phyloP scores from a whole-genome alignment of 2,329 filamentous ascomycete species.

The Fusarium verrucosum region DNA sequence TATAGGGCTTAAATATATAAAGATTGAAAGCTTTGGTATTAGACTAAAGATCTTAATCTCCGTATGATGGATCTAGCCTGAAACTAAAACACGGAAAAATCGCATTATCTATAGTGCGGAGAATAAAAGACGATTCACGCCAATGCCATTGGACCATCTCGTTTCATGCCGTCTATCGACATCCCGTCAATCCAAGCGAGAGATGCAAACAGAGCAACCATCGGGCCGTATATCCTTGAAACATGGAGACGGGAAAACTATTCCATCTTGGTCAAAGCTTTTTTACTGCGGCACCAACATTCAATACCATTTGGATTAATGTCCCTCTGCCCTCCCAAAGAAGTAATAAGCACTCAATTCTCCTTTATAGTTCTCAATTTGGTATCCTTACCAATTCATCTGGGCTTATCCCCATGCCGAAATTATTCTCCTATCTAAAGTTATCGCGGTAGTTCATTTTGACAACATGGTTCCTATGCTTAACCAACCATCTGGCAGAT shows the following conservation, averaged over 20 bases:
- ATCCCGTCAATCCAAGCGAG: not conserved
- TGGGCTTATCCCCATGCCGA: slow-evolving; percentile 2
- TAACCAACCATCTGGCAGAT: slow-evolving; percentile 1
- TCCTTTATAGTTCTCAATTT: not conserved
- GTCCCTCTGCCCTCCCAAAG: not conserved
- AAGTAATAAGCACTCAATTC: not conserved
- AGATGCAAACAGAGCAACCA: not conserved
- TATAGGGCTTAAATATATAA: no score
- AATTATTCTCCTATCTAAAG: not conserved
- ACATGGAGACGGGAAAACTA: slow-evolving; percentile 11
- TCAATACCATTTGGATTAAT: slow-evolving; percentile 1
- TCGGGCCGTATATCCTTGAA: slow-evolving; percentile 15
- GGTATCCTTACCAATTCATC: not conserved
- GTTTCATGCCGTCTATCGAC: not conserved
- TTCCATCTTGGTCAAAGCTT: not conserved
- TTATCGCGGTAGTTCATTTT: not conserved
- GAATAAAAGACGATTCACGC: slow-evolving; percentile 5
- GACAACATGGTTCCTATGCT: slow-evolving; percentile 11
- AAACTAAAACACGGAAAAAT: not conserved
- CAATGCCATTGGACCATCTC: not conserved
- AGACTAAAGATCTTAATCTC: not conserved
- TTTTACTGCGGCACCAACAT: not conserved
- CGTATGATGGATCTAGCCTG: not conserved
- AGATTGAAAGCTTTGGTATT: not conserved
- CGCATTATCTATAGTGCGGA: not conserved